Evolutionary conservation across 495 filamentous ascomycete species (phyloP).

Genomic region (Aspergillus carlsbadensis): DNA sequence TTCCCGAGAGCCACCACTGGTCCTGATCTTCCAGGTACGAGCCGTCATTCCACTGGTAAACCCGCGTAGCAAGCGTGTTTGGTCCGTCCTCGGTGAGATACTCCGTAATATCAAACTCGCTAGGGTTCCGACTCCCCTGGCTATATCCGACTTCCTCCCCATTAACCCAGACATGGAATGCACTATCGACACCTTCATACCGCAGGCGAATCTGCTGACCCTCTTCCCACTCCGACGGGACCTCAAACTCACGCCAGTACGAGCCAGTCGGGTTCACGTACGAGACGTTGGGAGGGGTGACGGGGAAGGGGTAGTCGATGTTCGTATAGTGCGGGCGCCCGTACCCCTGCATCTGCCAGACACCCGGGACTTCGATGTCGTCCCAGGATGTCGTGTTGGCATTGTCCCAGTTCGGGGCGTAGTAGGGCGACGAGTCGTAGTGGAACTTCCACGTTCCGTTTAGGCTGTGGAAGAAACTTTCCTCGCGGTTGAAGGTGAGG

Average conservation of each 20-base stretch:
- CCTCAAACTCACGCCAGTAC: constrained; percentile 50
- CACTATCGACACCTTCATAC: constrained; percentile 20
- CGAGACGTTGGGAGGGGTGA: constrained; percentile 53
- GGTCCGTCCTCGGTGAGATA: constrained; percentile 42
- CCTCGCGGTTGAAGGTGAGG: constrained; percentile 8
- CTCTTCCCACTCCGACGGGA: constrained; percentile 31
- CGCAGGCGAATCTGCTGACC: constrained; percentile 15
- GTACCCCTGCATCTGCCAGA: constrained; percentile 67
- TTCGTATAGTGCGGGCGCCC: constrained; percentile 62
- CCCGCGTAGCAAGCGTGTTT: constrained; percentile 6
- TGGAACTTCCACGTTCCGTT: constrained; percentile 62
- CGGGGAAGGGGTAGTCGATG: constrained; percentile 58
- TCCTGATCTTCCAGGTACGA: constrained; percentile 18
- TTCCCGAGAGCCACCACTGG: constrained; percentile 15
- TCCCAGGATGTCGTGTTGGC: constrained; percentile 40
- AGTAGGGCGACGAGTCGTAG: constrained; percentile 47
- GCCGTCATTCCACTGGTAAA: constrained; percentile 16
- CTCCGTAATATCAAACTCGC: constrained; percentile 15
- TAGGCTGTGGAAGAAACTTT: constrained; percentile 23
- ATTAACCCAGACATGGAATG: constrained; percentile 21
- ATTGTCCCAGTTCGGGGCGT: constrained; percentile 41
- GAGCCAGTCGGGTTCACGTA: constrained; percentile 55
- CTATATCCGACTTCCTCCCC: constrained; percentile 14
- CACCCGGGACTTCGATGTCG: constrained; percentile 57
- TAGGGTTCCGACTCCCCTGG: constrained; percentile 14